Conservation (phyloP, 805 yeast species). For the Saccharomycopsis capsularis region DNA sequence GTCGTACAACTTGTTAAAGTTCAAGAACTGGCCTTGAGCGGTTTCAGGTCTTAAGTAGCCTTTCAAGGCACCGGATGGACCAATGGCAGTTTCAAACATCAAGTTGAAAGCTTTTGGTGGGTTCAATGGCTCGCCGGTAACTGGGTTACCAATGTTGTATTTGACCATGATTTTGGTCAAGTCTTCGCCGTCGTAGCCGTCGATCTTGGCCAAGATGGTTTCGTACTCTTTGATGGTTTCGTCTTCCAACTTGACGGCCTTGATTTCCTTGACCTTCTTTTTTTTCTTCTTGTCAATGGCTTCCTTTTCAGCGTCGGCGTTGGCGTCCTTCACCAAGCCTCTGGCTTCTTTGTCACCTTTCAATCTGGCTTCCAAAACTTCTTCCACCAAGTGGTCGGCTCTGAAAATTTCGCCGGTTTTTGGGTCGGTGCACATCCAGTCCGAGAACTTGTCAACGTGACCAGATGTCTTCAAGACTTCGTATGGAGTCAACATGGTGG, state of each 20-base stretch:
- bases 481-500: conserved; percentile 95
- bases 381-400: conserved; percentile 97
- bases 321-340: conserved; percentile 54
- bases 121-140: conserved; percentile 76
- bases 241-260: conserved; percentile 82
- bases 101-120: conserved; percentile 93
- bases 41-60: conserved; percentile 98
- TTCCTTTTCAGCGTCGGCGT: conserved; percentile 55
- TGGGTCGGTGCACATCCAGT: conserved; percentile 97
- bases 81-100: conserved; percentile 99
- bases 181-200: conserved; percentile 89
- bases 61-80: conserved; percentile 94
- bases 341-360: conserved; percentile 97
- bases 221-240: conserved; percentile 74
- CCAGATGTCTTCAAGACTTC: conserved; percentile 98
- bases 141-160: conserved; percentile 85
- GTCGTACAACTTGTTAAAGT: conserved; percentile 88
- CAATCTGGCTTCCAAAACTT: conserved; percentile 90
- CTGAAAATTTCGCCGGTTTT: conserved; percentile 97
- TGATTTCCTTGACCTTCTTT: conserved; percentile 94
- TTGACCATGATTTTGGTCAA: conserved; percentile 83
- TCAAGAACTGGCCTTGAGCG: conserved; percentile 98
- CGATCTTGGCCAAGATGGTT: conserved; percentile 82
- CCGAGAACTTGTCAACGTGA: conserved; percentile 97
- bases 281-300: conserved; percentile 73